Base-by-base conservation (phyloP, 1,284 basidiomycete species). In the Taiwanofungus camphoratus region DNA sequence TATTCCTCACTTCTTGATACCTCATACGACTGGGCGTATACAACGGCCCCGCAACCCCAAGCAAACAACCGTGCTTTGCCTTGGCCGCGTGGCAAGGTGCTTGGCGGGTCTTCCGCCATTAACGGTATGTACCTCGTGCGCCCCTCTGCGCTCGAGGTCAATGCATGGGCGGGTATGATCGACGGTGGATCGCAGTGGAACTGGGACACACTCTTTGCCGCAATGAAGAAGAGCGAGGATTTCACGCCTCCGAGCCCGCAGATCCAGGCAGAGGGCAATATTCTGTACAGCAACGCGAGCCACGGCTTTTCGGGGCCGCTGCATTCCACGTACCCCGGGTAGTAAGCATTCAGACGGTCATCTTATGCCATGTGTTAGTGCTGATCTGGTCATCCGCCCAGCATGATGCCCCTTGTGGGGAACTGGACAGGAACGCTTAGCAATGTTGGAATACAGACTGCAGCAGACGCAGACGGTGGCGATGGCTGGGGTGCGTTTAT, bases 121-220 rank as follows among this genome's bases (percentile, higher is more conserved):
- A 88, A 88, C 63, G 86, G 82, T 43, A 70, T 86, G 64, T 88
- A 85, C 64, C 69, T 76, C 39, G 68, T 79, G 39, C 70, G 76
- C 2, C 76, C 77, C 6, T 70, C 71, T 21, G 51, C 70, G 32
- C 51, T 68, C 41, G 79, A 83, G 55, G 64, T 80, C 52, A 70
- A 81, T 52, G 66, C 74, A 2, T 81, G 77, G 77, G 64, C 71
- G 7, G 53, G 60, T 12, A 56, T 81, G 47, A 62, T 74, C 42
- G 21, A 60, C 60, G 51, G 46, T 36, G 58, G 55, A 44, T 46
- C 50, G 15, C 55, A 60, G 18, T 83, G 81, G 81, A 66, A 63
- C 15, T 82, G 79, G 77, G 68, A 76, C 29, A 62, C 57, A 22
- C 62, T 81, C 44, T 73, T 71, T 49, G 58, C 60, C 2, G 66